Evolutionary conservation across 352 stramenopile genomes (phyloP).

Genomic region (Phytophthora sojae): DNA sequence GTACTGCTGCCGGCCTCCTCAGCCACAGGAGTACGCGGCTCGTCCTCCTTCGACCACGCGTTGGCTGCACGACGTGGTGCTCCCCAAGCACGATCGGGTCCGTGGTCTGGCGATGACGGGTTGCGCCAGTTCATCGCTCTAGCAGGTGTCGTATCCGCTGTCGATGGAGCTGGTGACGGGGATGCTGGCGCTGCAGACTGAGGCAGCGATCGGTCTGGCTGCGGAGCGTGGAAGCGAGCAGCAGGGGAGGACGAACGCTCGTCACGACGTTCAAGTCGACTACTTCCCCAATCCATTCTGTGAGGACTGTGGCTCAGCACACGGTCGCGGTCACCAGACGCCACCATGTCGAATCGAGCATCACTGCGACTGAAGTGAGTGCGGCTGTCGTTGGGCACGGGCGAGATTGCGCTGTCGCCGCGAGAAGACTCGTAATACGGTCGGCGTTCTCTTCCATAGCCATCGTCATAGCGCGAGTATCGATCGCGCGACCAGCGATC

Average conservation of each 20-base stretch:
- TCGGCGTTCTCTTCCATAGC: conserved; percentile 8
- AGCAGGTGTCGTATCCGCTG: conserved; percentile 8
- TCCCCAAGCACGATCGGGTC: conserved; percentile 1
- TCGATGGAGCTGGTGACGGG: background rate
- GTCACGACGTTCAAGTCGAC: conserved; percentile 6
- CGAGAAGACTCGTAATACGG: background rate
- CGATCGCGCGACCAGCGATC: conserved; percentile 3
- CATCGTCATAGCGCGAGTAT: conserved; percentile 16
- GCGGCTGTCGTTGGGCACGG: conserved; percentile 17
- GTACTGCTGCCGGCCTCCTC: conserved; percentile 18
- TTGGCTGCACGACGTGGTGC: background rate
- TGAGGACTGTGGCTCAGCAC: conserved; percentile 27
- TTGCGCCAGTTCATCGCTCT: conserved; percentile 20
- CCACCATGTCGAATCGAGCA: conserved; percentile 34
- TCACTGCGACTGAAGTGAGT: conserved; percentile 44
- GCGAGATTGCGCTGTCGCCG: conserved; percentile 1
- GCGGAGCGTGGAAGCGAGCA: conserved; percentile 3
- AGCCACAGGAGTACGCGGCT: conserved; percentile 11
- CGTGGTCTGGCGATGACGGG: conserved; percentile 3
- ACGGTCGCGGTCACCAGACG: conserved; percentile 14
- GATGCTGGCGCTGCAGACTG: conserved; percentile 7
- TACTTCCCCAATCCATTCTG: conserved; percentile 25
- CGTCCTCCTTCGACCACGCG: conserved; percentile 18
- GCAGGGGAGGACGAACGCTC: conserved; percentile 9
- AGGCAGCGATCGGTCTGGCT: conserved; percentile 2